These are phyloP conservation scores for Halophytophthora polymorphica DNA, from an alignment of 352 stramenopile genomes.

Conservation along the genomic window DNA sequence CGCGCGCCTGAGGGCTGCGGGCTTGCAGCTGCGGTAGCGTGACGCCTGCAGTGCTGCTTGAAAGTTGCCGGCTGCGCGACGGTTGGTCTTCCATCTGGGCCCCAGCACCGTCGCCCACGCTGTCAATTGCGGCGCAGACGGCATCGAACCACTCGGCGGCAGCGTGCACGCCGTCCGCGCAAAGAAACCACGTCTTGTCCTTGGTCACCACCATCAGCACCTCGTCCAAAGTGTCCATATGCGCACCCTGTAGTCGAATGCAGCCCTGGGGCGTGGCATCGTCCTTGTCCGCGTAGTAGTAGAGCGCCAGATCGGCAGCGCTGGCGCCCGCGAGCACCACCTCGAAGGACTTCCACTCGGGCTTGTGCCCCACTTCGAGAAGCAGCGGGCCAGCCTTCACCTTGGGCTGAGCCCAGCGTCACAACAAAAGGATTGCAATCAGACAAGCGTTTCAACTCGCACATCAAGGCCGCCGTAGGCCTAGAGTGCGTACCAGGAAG, in stretches of 20 bases:
- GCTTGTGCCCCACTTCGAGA: constrained; percentile 45
- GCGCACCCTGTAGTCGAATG: constrained; percentile 57
- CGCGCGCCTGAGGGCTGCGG: constrained; percentile 38
- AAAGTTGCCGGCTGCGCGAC: constrained; percentile 32
- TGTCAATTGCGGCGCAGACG: constrained; percentile 60
- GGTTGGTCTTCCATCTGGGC: constrained; percentile 10
- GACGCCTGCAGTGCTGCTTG: constrained; percentile 34
- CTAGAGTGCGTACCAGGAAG: constrained; percentile 31
- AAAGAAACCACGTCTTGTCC: constrained; percentile 83
- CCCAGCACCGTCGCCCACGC: constrained; percentile 11
- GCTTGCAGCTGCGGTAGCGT: constrained; percentile 66
- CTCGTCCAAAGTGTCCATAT: constrained; percentile 69
- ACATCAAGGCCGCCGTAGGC: neutral
- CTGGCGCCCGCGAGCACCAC: constrained; percentile 58
- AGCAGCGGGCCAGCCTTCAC: constrained; percentile 54
- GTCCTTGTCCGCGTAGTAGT: constrained; percentile 55
- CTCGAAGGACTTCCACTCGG: constrained; percentile 64
- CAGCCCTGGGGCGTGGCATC: constrained; percentile 41
- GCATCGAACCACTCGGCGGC: constrained; percentile 62
- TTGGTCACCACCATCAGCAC: constrained; percentile 74
- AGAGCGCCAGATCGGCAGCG: constrained; percentile 54
- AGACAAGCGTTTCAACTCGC: neutral
- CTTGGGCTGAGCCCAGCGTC: constrained; percentile 35
- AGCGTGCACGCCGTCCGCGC: constrained; percentile 49
- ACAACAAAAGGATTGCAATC: neutral